Conservation (phyloP, 345 rosid genomes). For the Mercurialis annua region DNA sequence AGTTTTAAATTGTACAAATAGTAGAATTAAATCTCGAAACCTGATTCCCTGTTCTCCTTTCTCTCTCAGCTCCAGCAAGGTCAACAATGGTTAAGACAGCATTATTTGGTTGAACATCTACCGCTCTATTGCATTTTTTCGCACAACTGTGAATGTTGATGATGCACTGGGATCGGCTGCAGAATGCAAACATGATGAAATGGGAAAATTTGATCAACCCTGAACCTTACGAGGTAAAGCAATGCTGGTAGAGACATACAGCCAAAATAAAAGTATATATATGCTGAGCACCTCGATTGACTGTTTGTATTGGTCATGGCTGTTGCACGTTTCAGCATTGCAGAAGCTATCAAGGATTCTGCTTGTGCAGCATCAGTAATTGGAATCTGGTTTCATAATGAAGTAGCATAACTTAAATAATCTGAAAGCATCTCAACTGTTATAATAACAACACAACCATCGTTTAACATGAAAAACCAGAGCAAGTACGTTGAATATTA, state of each 20-base stretch:
- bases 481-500: too few relatives aligned
- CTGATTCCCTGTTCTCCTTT: slow-evolving; percentile 90
- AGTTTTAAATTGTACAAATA: neutral
- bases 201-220: neutral
- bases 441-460: neutral
- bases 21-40: slow-evolving; percentile 28
- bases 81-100: slow-evolving; percentile 74
- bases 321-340: slow-evolving; percentile 78
- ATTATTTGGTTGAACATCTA: slow-evolving; percentile 32
- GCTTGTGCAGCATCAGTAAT: slow-evolving; percentile 55
- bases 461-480: slow-evolving; percentile 1
- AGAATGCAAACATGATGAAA: slow-evolving; percentile 44
- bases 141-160: slow-evolving; percentile 53
- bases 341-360: slow-evolving; percentile 59
- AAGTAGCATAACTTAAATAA: neutral
- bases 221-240: neutral
- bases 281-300: slow-evolving; percentile 62
- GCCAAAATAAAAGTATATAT: neutral
- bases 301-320: slow-evolving; percentile 76
- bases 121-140: slow-evolving; percentile 27
- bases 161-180: slow-evolving; percentile 95
- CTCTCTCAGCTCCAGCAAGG: slow-evolving; percentile 97
- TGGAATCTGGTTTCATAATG: slow-evolving; percentile 42
- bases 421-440: neutral
- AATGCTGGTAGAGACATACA: neutral